phyloP scores from a whole-genome alignment of 305 asterid genomes.

The Fraxinus nigra region DNA sequence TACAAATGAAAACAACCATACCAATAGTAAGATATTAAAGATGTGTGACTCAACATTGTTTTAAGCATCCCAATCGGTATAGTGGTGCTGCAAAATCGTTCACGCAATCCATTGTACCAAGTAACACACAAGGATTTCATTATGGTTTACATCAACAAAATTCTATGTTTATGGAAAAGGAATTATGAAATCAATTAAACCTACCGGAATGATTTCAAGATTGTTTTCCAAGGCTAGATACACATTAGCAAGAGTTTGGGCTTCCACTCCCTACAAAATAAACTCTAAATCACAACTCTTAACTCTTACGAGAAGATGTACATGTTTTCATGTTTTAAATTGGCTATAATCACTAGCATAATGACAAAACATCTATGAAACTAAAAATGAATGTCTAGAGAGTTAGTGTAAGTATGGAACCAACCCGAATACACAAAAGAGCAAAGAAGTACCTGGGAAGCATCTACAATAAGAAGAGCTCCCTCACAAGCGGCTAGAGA shows the following conservation, averaged over 20 bases:
- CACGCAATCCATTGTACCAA: background rate
- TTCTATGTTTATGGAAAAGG: background rate
- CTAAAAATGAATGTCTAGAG: background rate
- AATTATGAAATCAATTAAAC: constrained; percentile 25
- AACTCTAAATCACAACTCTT: constrained; percentile 22
- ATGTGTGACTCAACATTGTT: no score
- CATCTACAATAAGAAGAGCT: constrained; percentile 98
- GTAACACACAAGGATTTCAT: background rate
- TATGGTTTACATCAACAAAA: background rate
- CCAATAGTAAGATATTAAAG: no score
- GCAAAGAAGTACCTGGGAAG: constrained; percentile 72
- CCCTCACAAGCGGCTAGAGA: constrained; percentile 99
- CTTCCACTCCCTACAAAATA: constrained; percentile 92
- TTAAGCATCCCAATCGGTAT: no score
- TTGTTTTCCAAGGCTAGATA: constrained; percentile 97
- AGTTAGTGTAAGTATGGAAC: background rate
- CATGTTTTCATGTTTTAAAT: background rate
- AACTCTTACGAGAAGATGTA: constrained; percentile 2
- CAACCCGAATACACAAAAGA: constrained; percentile 2
- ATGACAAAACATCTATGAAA: background rate
- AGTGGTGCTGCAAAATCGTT: no score
- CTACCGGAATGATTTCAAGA: constrained; percentile 96
- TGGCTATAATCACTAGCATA: background rate
- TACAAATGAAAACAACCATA: no score
- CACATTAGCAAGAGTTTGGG: constrained; percentile 97